Conservation (phyloP, 768 basidiomycete species). For the Suillus clintonianus region DNA sequence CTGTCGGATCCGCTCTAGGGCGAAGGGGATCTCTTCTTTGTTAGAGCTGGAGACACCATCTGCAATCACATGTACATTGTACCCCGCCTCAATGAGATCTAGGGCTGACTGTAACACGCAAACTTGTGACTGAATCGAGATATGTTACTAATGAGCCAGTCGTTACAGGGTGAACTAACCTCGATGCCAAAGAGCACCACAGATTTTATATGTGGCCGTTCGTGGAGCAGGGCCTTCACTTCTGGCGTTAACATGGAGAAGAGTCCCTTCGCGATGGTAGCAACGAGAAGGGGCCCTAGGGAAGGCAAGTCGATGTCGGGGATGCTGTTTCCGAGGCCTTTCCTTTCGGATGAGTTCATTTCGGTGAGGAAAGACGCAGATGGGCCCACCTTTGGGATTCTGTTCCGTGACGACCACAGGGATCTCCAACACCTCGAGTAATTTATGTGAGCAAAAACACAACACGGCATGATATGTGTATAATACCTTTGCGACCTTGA, state of each 20-base stretch:
- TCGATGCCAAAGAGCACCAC: slow-evolving; percentile 88
- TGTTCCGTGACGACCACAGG: slow-evolving; percentile 83
- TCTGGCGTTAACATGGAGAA: slow-evolving; percentile 87
- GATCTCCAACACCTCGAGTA: slow-evolving; percentile 55
- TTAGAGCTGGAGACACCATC: slow-evolving; percentile 87
- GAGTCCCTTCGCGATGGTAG: slow-evolving; percentile 69
- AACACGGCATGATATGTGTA: not conserved
- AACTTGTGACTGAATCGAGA: slow-evolving; percentile 69
- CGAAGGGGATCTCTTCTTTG: slow-evolving; percentile 75
- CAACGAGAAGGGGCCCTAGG: slow-evolving; percentile 59
- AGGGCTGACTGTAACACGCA: slow-evolving; percentile 86
- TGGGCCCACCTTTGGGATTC: slow-evolving; percentile 64
- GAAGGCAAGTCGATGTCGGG: slow-evolving; percentile 57
- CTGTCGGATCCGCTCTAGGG: slow-evolving; percentile 65
- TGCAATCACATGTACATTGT: slow-evolving; percentile 69
- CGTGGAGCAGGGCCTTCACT: slow-evolving; percentile 50
- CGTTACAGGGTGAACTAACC: slow-evolving; percentile 41
- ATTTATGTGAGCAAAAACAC: not conserved
- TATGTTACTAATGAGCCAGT: not conserved
- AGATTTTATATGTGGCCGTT: slow-evolving; percentile 50
- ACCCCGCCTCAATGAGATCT: slow-evolving; percentile 54
- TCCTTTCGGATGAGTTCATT: not conserved
- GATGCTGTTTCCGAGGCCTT: slow-evolving; percentile 71
- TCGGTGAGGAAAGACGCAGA: not conserved
- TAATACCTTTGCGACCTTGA: slow-evolving; percentile 69